Percentiles rank a stretch among this genome's conserved stretches.
These are phyloP conservation scores for Colletotrichum cereale DNA, from an alignment of 2,329 filamentous ascomycete species.

Conservation along the genomic window DNA sequence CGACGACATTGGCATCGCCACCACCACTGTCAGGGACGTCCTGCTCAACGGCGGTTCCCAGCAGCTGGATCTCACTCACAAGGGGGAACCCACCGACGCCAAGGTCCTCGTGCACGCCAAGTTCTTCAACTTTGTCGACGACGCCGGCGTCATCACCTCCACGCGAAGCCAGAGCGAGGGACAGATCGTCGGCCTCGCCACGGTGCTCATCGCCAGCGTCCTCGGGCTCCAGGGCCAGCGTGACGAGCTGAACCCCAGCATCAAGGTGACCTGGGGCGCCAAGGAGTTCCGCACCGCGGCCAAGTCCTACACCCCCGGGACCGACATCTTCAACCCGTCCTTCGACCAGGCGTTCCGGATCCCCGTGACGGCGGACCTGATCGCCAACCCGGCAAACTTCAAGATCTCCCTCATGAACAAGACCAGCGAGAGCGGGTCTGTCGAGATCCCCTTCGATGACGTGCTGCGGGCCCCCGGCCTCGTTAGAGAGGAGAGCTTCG, in stretches of 20 bases:
- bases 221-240: constrained; percentile 56
- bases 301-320: constrained; percentile 58
- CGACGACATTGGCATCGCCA: constrained; percentile 58
- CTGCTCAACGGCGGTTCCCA: constrained; percentile 56
- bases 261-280: constrained; percentile 57
- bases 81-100: constrained; percentile 52
- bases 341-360: constrained; percentile 61
- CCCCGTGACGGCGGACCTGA: constrained; percentile 50
- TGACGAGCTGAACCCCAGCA: constrained; percentile 58
- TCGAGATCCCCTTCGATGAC: constrained; percentile 52
- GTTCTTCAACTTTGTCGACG: constrained; percentile 56
- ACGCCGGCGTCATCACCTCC: constrained; percentile 49
- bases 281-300: constrained; percentile 56
- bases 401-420: constrained; percentile 52
- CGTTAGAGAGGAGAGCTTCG: constrained; percentile 49
- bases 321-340: constrained; percentile 61
- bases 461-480: constrained; percentile 49
- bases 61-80: constrained; percentile 53
- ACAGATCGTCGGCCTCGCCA: constrained; percentile 55
- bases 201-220: constrained; percentile 57
- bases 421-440: constrained; percentile 48
- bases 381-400: constrained; percentile 47
- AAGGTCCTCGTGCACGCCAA: constrained; percentile 53
- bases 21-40: constrained; percentile 56
- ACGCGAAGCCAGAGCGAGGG: constrained; percentile 44